A percentile compares a stretch with the other conserved stretches of the same genome.
phyloP scores from a whole-genome alignment of 2,329 filamentous ascomycete genomes.

The Aspergillus novoparasiticus region DNA sequence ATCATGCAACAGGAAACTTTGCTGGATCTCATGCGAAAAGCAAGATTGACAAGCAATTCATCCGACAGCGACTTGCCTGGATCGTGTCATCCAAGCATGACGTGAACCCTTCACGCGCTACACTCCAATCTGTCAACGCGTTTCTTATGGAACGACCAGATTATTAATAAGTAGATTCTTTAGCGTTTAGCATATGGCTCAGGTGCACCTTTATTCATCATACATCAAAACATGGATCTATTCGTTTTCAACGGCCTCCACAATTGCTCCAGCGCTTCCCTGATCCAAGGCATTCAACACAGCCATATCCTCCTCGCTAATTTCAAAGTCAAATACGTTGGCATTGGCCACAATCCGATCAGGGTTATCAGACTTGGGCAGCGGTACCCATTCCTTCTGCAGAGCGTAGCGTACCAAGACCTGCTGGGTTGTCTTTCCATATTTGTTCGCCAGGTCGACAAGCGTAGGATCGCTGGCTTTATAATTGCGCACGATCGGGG shows the following conservation, averaged over 20 bases:
- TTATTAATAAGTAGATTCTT: conserved; percentile 26
- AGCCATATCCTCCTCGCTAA: conserved; percentile 61
- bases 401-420: conserved; percentile 78
- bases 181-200: conserved; percentile 7
- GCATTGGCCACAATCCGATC: conserved; percentile 68
- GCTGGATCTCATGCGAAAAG: conserved; percentile 28
- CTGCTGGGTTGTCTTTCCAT: conserved; percentile 74
- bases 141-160: conserved; percentile 68
- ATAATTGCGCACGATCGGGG: conserved; percentile 64
- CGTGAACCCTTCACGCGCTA: conserved; percentile 80
- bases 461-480: conserved; percentile 71
- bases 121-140: conserved; percentile 87
- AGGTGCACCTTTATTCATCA: conserved; percentile 11
- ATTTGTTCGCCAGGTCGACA: conserved; percentile 67
- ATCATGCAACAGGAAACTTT: conserved; percentile 33
- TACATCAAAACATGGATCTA: conserved; percentile 24
- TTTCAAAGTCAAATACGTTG: conserved; percentile 62
- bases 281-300: conserved; percentile 55
- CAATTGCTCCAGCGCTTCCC: conserved; percentile 50
- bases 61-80: conserved; percentile 76
- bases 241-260: conserved; percentile 50
- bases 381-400: conserved; percentile 73
- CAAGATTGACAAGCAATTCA: conserved; percentile 70
- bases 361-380: conserved; percentile 73
- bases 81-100: conserved; percentile 78